A percentile compares a stretch with the other conserved stretches of the same genome.
Evolutionary conservation across 345 rosid species (phyloP).

Genomic region (Eucalyptus camaldulensis): DNA sequence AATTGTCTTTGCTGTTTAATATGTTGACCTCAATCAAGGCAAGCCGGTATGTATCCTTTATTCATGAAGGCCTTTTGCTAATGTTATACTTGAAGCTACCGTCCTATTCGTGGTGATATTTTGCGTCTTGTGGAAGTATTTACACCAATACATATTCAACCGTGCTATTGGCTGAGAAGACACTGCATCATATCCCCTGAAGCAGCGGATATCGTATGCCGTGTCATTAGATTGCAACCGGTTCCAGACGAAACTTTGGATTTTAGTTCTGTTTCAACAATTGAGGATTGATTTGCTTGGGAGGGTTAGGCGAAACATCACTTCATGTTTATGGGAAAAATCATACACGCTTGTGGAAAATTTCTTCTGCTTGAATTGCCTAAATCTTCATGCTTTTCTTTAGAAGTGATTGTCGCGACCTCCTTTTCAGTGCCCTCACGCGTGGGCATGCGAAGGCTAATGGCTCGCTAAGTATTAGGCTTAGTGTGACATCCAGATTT

Average conservation of each 20-base stretch:
- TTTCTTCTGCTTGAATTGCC: no score
- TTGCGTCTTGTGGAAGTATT: neutral
- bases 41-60: neutral
- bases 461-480: no score
- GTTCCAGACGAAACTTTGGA: neutral
- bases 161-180: neutral
- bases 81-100: neutral
- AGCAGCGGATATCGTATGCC: neutral
- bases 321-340: no score
- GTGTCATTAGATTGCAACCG: neutral
- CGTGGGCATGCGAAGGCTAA: no score
- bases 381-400: no score
- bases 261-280: neutral
- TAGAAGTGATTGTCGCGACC: no score
- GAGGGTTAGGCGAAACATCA: no score
- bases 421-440: no score
- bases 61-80: neutral
- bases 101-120: neutral
- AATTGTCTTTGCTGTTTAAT: neutral
- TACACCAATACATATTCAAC: neutral
- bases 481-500: no score
- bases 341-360: no score
- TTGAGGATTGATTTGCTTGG: neutral
- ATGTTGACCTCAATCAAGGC: neutral
- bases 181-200: neutral